A percentile compares a stretch with the other conserved stretches of the same genome.
phyloP scores from a whole-genome alignment of 495 filamentous ascomycete genomes.

The Penicillium atrosanguineum region DNA sequence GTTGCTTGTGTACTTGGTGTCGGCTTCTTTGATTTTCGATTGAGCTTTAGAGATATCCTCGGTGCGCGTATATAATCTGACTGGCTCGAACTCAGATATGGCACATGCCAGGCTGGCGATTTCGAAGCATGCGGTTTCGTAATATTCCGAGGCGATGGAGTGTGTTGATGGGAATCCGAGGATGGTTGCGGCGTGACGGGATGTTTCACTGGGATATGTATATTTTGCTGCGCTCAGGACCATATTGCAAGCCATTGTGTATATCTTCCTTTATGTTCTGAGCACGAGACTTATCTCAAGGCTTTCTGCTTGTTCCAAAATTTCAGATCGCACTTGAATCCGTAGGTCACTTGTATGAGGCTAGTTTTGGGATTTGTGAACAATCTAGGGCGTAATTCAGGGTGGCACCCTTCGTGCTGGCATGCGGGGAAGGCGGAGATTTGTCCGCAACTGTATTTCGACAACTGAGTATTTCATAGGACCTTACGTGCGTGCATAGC shows the following conservation, averaged over 20 bases:
- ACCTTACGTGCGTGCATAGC: too few species aligned
- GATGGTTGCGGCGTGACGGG: constrained; percentile 21
- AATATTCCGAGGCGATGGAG: constrained; percentile 14
- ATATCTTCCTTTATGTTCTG: too few species aligned
- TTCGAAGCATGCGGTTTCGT: constrained; percentile 19
- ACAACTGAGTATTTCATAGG: too few species aligned
- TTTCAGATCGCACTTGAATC: too few species aligned
- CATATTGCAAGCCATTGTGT: constrained; percentile 2
- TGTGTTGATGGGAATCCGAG: constrained; percentile 23
- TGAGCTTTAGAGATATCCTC: neutral
- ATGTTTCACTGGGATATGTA: constrained; percentile 11
- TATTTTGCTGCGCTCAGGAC: neutral
- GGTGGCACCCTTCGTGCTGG: too few species aligned
- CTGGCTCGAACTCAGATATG: constrained; percentile 10
- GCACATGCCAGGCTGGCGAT: constrained; percentile 17
- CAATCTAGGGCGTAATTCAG: too few species aligned
- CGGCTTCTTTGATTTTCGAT: neutral
- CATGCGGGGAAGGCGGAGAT: too few species aligned
- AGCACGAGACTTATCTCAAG: too few species aligned
- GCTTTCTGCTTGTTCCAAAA: too few species aligned
- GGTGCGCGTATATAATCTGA: neutral
- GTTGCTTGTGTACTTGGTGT: neutral
- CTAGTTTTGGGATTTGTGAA: too few species aligned
- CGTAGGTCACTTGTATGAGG: too few species aligned
- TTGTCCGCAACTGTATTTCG: too few species aligned